Evolutionary conservation across 169 alveolate genomes (phyloP).

Genomic region (Ichthyophthirius multifiliis): DNA sequence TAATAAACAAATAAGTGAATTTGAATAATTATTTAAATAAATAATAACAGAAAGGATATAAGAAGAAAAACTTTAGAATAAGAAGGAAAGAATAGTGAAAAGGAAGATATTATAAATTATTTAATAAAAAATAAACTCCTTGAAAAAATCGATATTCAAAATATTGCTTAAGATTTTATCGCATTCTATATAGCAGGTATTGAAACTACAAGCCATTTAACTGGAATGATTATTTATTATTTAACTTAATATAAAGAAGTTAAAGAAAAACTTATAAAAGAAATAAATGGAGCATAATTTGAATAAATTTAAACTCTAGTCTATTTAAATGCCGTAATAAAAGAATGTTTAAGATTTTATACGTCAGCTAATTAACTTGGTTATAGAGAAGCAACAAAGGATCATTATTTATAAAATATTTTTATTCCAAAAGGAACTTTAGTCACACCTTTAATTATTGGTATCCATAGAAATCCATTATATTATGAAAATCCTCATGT

Average conservation of each 20-base stretch:
- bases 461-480: constrained; percentile 3
- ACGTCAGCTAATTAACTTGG: constrained; percentile 3
- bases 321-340: background rate
- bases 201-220: background rate
- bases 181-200: constrained; percentile 5
- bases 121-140: background rate
- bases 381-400: constrained; percentile 3
- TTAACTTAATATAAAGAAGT: background rate
- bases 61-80: constrained; percentile 3
- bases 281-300: background rate
- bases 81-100: background rate
- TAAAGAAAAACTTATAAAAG: background rate
- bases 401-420: constrained; percentile 9
- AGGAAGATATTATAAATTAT: constrained; percentile 1
- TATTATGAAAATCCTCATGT: constrained; percentile 17
- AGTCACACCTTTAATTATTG: background rate
- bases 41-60: background rate
- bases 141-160: background rate
- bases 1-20: background rate
- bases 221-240: background rate
- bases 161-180: background rate
- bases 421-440: constrained; percentile 16
- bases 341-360: background rate
- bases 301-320: background rate
- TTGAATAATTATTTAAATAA: background rate